Percentiles rank a stretch among this genome's conserved stretches.
Conservation (phyloP, 345 rosid species). For the Salix arbutifolia region DNA sequence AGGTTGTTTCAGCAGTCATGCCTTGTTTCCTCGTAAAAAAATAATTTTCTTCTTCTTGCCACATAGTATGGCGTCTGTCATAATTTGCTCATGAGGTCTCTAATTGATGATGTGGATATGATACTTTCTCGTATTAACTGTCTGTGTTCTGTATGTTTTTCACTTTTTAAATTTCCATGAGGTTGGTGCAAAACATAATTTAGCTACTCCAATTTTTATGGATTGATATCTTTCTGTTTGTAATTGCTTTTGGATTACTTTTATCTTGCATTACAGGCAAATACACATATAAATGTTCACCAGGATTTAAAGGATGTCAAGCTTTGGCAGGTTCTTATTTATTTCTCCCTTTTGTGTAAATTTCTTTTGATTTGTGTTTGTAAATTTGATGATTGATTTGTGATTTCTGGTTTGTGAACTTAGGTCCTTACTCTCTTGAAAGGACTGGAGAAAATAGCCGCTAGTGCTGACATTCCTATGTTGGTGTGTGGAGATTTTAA, state of each 20-base stretch:
- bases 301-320: slow-evolving; percentile 93
- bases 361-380: background rate
- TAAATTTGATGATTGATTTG: background rate
- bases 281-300: slow-evolving; percentile 80
- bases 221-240: background rate
- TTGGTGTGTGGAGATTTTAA: slow-evolving; percentile 97
- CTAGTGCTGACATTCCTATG: slow-evolving; percentile 97
- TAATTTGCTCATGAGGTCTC: background rate
- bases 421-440: slow-evolving; percentile 95
- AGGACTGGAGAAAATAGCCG: slow-evolving; percentile 96
- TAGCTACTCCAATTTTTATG: background rate
- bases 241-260: slow-evolving; percentile 11
- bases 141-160: background rate
- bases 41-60: background rate
- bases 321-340: slow-evolving; percentile 85
- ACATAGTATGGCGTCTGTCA: background rate
- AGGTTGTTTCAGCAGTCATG: background rate
- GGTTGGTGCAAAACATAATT: background rate
- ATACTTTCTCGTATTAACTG: background rate
- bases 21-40: background rate
- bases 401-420: slow-evolving; percentile 17
- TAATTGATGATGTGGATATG: background rate
- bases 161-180: background rate
- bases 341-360: slow-evolving; percentile 2
- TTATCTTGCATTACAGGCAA: slow-evolving; percentile 58